Evolutionary conservation across 2,329 filamentous ascomycete genomes (phyloP), one percentile per base, ranked within the genome.

Genomic region (Aspergillus tamarii): DNA sequence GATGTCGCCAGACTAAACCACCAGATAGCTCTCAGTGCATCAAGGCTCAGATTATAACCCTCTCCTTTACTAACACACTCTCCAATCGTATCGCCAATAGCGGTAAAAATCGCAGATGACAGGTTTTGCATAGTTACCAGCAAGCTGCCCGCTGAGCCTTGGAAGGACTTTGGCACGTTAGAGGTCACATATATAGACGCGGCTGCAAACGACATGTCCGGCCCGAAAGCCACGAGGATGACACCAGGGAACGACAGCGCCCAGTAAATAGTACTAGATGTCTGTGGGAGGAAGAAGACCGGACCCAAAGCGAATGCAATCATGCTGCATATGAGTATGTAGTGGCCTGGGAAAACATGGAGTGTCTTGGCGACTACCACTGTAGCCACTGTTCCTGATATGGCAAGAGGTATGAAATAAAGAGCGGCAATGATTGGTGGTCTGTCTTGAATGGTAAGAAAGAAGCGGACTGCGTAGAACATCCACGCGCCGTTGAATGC

Each of bases 151-250:
- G 80, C 81, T 9, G 76, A 76, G 1, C 80, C 80, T 61, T 83
- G 81, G 61, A 81, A 82, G 1, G 75, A 79, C 10, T 78, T 64
- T 1, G 77, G 76, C 6, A 82, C 80, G 54, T 76, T 80, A 10
- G 73, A 78, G 0, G 80, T 82, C 65, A 82, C 80, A 67, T 81
- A 81, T 50, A 82, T 82, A 23, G 76, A 77, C 0, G 79, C 80
- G 0, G 80, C 80, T 0, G 79, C 80, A 60, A 82, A 82, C n/a
- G 76, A 76, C 63, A 83, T 70, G 63, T 83, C 80, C 0, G 80
- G 80, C 0, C 80, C 81, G 34, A 83, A 83, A 81, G 79, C 81
- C 0, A 77, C 78, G 0, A 82, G 71, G 0, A 73, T 77, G 12
- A 82, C 75, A 0, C 79, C 79, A 0, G 80, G 80, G 65, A 82